phyloP scores from a whole-genome alignment of 2,329 filamentous ascomycete species.

The Uncinocarpus reesii region DNA sequence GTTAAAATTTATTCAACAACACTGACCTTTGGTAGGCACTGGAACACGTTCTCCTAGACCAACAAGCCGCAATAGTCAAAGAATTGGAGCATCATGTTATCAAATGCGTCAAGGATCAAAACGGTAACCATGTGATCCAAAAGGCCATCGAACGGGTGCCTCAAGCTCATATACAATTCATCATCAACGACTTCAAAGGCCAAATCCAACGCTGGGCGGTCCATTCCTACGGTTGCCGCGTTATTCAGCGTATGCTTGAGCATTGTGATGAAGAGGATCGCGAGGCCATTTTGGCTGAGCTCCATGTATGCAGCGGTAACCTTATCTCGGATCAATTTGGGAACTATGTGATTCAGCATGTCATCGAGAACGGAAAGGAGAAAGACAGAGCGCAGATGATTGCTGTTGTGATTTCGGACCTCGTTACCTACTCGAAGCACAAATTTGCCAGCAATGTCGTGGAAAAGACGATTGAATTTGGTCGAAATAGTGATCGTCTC shows the following conservation, averaged over 20 bases:
- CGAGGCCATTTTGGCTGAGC: constrained; percentile 61
- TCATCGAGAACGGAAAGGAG: constrained; percentile 66
- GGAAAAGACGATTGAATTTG: constrained; percentile 74
- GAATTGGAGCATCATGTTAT: constrained; percentile 71
- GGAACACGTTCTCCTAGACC: constrained; percentile 81
- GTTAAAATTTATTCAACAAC: neutral
- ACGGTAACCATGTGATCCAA: constrained; percentile 94
- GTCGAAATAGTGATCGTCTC: constrained; percentile 57
- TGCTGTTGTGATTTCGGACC: constrained; percentile 57
- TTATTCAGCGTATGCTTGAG: constrained; percentile 87
- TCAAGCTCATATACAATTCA: constrained; percentile 67
- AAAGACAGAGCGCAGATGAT: constrained; percentile 67
- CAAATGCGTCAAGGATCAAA: constrained; percentile 70
- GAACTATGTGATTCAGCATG: constrained; percentile 92
- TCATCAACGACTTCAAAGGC: constrained; percentile 68
- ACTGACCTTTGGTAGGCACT: constrained; percentile 51
- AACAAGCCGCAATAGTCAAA: constrained; percentile 71
- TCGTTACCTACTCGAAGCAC: constrained; percentile 74
- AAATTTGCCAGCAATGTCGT: constrained; percentile 97
- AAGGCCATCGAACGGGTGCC: constrained; percentile 79
- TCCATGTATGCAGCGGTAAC: constrained; percentile 59
- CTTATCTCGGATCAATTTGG: constrained; percentile 83
- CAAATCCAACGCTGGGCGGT: constrained; percentile 64
- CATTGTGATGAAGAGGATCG: constrained; percentile 63
- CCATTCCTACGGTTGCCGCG: constrained; percentile 80